Percentiles rank a stretch among this genome's conserved stretches.
Evolutionary conservation across 2,329 filamentous ascomycete genomes (phyloP).

Genomic region (Diplodia sapinea): DNA sequence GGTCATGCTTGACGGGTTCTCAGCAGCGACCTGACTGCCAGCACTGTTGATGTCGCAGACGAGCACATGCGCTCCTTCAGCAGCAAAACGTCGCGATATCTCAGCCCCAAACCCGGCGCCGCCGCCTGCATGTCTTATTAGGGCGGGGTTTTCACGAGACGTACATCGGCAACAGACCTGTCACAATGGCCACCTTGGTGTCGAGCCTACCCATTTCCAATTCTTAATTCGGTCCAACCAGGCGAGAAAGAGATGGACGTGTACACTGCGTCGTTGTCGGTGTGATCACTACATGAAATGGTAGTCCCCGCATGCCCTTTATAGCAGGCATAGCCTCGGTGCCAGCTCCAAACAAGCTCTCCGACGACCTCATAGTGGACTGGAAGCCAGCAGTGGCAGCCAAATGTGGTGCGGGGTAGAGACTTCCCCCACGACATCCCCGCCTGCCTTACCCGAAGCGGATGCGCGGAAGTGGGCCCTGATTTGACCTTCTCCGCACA

Average conservation of each 20-base stretch:
- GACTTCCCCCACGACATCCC: background rate
- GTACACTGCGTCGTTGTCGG: too few relatives aligned
- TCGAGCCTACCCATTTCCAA: constrained; percentile 51
- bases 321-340: background rate
- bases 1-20: constrained; percentile 45
- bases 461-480: constrained; percentile 11
- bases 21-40: constrained; percentile 57
- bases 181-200: constrained; percentile 64
- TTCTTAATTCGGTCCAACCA: background rate
- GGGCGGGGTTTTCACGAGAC: too few relatives aligned
- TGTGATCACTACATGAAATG: too few relatives aligned
- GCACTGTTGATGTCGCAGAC: constrained; percentile 66
- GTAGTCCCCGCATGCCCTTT: constrained; percentile 3
- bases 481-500: constrained; percentile 14
- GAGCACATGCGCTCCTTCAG: constrained; percentile 66
- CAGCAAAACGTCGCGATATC: constrained; percentile 64
- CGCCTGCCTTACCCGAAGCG: constrained; percentile 21
- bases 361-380: constrained; percentile 8
- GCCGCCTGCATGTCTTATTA: constrained; percentile 51
- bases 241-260: background rate
- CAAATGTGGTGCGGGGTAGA: background rate
- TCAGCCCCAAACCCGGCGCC: constrained; percentile 69
- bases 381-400: background rate
- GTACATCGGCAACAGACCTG: constrained; percentile 43
- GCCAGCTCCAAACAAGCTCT: background rate